Evolutionary conservation across 2,329 filamentous ascomycete genomes (phyloP), one percentile per base, ranked within the genome.

Genomic region (Sarocladium brachiariae): DNA sequence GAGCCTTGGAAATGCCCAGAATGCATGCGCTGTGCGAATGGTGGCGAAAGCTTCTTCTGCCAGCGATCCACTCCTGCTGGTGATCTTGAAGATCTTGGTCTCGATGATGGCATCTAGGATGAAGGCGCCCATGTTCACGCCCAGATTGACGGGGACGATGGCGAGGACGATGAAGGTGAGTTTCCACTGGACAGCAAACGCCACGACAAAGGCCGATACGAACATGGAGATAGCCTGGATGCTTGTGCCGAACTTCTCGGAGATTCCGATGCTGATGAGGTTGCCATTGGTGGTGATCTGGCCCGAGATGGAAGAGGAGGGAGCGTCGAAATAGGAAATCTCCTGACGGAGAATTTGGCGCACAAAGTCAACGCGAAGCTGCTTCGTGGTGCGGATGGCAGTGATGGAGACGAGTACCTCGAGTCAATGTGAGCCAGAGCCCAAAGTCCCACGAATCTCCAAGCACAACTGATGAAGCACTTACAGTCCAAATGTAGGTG

Each of bases 401-500:
- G 64, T 62, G 30, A 65, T 57, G n/a, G 64, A 69, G 47, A 71
- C 55, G 25, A 70, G 60, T 30, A 65, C 57, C 66, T 69, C 7
- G 27, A 13, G 38, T 11, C 2, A 14, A 27, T 14, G 19, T 43
- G 6, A 43, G 39, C 23, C 25, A 25, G 39, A 13, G 14, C 9
- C 16, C 13, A 25, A 11, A n/a, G 13, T 38, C 52, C 55, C 21
- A 43, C 11, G 21, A 3, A 5, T 7, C 25, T 14, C 34, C 34
- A 5, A n/a, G 34, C 11, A 37, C 27, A 8, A 25, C n/a, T n/a
- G n/a, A n/a, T n/a, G 27, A 30, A 8, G 39, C n/a, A n/a, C 64
- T 55, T 63, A 79, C 76, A 56, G 76, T 75, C 53, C 77, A 76
- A 16, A 78, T 57, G 54, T 81, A 82, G 0, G 70, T 73, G n/a